Conservation (phyloP, 257 asterid species). For the Coffea canephora region DNA sequence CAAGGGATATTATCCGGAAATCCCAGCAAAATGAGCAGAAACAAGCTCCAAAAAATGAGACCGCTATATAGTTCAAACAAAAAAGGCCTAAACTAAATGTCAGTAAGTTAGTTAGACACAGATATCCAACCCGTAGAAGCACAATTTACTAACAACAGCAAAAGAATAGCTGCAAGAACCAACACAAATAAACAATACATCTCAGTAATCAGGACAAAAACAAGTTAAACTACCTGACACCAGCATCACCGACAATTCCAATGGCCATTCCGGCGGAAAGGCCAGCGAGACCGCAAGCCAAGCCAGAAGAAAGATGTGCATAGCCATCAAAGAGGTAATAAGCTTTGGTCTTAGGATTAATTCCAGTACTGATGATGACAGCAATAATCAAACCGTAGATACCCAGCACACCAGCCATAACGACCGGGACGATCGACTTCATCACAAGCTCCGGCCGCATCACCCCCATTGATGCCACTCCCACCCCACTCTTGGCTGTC, state of each 20-base stretch:
- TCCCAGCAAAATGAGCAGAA: not conserved
- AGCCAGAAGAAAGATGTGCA: constrained; percentile 32
- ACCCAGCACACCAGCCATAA: constrained; percentile 47
- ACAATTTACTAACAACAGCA: not conserved
- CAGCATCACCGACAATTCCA: constrained; percentile 35
- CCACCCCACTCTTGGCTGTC: constrained; percentile 35
- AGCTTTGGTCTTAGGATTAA: constrained; percentile 31
- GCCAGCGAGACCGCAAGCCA: constrained; percentile 43
- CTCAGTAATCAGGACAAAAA: not conserved
- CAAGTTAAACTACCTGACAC: constrained; percentile 31
- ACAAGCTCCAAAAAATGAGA: not conserved
- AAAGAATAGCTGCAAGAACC: not conserved
- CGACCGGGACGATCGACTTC: constrained; percentile 39
- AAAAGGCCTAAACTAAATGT: not conserved
- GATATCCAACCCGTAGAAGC: not conserved
- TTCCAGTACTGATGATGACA: constrained; percentile 34
- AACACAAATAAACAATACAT: not conserved
- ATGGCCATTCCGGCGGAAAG: constrained; percentile 49
- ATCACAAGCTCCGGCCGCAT: constrained; percentile 38
- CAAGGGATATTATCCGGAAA: not conserved
- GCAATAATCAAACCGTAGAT: constrained; percentile 39
- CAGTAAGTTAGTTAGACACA: not conserved
- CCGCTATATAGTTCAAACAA: not conserved
- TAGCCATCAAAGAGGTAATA: constrained; percentile 32
- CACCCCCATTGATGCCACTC: constrained; percentile 37